A percentile compares a stretch with the other conserved stretches of the same genome.
Evolutionary conservation across 371 early-diverging fungal species (phyloP).

Genomic region (Pancytospora philotis): DNA sequence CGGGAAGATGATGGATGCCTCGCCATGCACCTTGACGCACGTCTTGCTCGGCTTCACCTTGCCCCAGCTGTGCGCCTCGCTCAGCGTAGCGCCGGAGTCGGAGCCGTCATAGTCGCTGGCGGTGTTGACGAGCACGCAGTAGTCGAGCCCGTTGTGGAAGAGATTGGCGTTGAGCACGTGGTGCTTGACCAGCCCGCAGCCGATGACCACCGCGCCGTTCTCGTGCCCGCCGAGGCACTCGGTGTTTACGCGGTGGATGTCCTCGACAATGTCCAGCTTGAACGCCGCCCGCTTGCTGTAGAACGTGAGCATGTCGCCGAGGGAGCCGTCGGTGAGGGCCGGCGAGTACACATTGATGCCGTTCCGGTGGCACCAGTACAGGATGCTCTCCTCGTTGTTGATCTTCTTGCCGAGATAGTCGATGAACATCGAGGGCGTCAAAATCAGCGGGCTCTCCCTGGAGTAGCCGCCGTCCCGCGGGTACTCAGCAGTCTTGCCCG

Average conservation of each 20-base stretch:
- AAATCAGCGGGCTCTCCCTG: conserved; percentile 60
- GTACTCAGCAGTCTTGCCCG: conserved; percentile 16
- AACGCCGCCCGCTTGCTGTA: conserved; percentile 70
- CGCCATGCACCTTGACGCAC: conserved; percentile 82
- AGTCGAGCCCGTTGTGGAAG: conserved; percentile 90
- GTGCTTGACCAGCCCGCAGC: conserved; percentile 96
- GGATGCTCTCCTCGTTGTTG: conserved; percentile 76
- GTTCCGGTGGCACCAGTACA: conserved; percentile 82
- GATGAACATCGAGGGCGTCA: conserved; percentile 86
- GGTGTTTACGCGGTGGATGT: conserved; percentile 81
- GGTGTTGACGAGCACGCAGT: conserved; percentile 90
- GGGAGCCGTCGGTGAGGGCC: conserved; percentile 89
- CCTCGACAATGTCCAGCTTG: conserved; percentile 81
- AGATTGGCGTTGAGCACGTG: conserved; percentile 98
- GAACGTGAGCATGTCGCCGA: conserved; percentile 91
- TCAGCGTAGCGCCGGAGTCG: conserved; percentile 94
- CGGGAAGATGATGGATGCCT: conserved; percentile 80
- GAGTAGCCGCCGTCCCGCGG: conserved; percentile 16
- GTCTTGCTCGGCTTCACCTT: conserved; percentile 77
- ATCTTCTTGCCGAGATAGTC: conserved; percentile 84
- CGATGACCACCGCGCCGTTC: conserved; percentile 89
- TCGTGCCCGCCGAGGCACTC: conserved; percentile 80
- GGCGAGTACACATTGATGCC: conserved; percentile 93
- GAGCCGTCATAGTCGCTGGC: conserved; percentile 95
- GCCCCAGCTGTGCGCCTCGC: conserved; percentile 98